Evolutionary conservation across 2,329 filamentous ascomycete species (phyloP), one percentile per base, ranked within the genome.

Genomic region (Lachnellula suecica): DNA sequence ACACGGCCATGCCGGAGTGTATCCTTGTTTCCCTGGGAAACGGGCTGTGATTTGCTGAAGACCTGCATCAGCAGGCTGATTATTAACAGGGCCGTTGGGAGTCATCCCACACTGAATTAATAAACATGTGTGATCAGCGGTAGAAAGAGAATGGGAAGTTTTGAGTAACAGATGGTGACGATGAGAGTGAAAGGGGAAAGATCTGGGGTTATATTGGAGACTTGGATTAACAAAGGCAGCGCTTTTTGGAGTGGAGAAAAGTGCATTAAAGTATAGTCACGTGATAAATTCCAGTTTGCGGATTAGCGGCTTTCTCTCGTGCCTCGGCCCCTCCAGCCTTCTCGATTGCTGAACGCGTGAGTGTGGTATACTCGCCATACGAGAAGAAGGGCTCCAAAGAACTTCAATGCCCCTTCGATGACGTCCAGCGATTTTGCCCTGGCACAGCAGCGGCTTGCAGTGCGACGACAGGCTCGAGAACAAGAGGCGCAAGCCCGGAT

Each of bases 401-500:
- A 11, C 23, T 43, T 53, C 44, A 56, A 66, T 66, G 63, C 55
- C 23, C 31, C 44, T 41, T 50, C 59, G 52, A 68, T 68, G 63
- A 59, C 61, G 27, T 63, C 63, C 44, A 62, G 63, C 52, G 63
- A 68, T 72, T 97, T 97, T 74, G 87, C 89, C 71, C 87, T 90
- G 70, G 93, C 93, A 60, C 92, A 97, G 75, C 82, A 89, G 74
- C 89, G 92, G 69, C 85, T 97, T 55, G 81, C 88, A 60, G 87
- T 88, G 63, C 89, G 91, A 65, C 89, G 91, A 65, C 82, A 83
- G 68, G 85, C 85, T 57, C 87, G 89, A 70, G 89, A 91, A 70
- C 79, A 79, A 57, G 80, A 85, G 66, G 75, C 79, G 49, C 83
- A 81, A 63, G 76, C 82, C 52, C 80, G 77, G 46, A 70, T 82